A percentile compares a stretch with the other conserved stretches of the same genome.
phyloP scores from a whole-genome alignment of 106 monocot species.

The Dendrobium catenatum region DNA sequence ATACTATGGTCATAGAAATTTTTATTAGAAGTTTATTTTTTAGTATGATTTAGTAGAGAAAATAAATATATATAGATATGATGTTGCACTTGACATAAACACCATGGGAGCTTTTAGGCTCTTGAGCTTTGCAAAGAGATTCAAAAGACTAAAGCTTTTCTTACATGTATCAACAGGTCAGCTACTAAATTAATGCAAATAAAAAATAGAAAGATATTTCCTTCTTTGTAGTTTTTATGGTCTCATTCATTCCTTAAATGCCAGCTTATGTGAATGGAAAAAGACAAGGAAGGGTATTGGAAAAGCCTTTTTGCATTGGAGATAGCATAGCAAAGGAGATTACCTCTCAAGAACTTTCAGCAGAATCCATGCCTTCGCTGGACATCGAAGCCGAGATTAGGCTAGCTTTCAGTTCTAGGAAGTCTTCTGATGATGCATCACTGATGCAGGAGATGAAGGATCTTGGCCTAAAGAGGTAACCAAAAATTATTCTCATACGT shows the following conservation, averaged over 20 bases:
- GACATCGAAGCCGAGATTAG: conserved; percentile 72
- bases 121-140: conserved; percentile 72
- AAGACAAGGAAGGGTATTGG: conserved; percentile 51
- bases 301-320: conserved; percentile 52
- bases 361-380: conserved; percentile 20
- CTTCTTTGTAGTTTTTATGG: background rate
- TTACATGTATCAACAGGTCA: conserved; percentile 86
- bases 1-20: background rate
- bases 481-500: background rate
- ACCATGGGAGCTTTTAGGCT: conserved; percentile 74
- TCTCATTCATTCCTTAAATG: background rate
- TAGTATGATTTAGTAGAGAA: background rate
- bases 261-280: conserved; percentile 77
- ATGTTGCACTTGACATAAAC: conserved; percentile 89
- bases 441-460: conserved; percentile 55
- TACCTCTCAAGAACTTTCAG: conserved; percentile 9
- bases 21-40: background rate
- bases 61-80: conserved; percentile 50
- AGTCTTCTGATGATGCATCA: conserved; percentile 12
- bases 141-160: conserved; percentile 66
- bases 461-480: conserved; percentile 59
- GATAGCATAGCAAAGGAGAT: conserved; percentile 51
- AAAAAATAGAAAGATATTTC: background rate
- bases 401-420: conserved; percentile 32
- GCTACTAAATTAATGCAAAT: background rate